These are phyloP conservation scores for Globomyces sp. DNA, from an alignment of 371 early-diverging fungal species.

Conservation along the genomic window DNA sequence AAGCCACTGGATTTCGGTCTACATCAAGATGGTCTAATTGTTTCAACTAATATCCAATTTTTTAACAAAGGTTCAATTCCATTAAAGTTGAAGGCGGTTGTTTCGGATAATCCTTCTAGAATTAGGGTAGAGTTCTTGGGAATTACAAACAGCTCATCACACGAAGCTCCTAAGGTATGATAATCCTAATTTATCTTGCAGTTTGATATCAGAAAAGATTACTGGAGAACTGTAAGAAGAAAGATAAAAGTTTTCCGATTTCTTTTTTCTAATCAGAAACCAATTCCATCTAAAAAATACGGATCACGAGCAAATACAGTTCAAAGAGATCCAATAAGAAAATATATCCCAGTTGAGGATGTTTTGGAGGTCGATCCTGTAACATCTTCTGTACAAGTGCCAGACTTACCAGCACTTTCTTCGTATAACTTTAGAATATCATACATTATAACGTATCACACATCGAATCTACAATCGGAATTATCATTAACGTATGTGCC, in stretches of 20 bases:
- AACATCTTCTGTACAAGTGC: not conserved
- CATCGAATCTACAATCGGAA: not conserved
- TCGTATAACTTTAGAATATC: conserved; percentile 3
- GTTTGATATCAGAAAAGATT: conserved; percentile 36
- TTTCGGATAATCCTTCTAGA: conserved; percentile 40
- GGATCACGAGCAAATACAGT: not conserved
- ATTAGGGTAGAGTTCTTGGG: conserved; percentile 47
- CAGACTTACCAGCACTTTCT: conserved; percentile 9
- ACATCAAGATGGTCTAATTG: conserved; percentile 48
- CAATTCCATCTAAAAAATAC: not conserved
- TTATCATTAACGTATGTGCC: conserved; percentile 8
- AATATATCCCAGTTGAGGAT: conserved; percentile 4
- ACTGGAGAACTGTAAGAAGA: conserved; percentile 49
- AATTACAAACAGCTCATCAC: conserved; percentile 24
- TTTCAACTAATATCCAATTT: conserved; percentile 47
- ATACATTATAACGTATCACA: conserved; percentile 4
- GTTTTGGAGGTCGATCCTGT: conserved; percentile 4
- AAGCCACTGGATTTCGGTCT: conserved; percentile 53
- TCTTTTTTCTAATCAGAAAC: conserved; percentile 11
- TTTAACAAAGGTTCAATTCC: conserved; percentile 60
- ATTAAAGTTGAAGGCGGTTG: conserved; percentile 41
- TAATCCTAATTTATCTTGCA: not conserved
- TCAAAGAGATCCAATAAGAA: conserved; percentile 10
- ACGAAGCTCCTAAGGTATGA: not conserved
- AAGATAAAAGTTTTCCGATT: conserved; percentile 42